Evolutionary conservation across 1,139 yeast genomes (phyloP), one percentile per base, ranked within the genome.

Genomic region (Debaryomyces sp.): DNA sequence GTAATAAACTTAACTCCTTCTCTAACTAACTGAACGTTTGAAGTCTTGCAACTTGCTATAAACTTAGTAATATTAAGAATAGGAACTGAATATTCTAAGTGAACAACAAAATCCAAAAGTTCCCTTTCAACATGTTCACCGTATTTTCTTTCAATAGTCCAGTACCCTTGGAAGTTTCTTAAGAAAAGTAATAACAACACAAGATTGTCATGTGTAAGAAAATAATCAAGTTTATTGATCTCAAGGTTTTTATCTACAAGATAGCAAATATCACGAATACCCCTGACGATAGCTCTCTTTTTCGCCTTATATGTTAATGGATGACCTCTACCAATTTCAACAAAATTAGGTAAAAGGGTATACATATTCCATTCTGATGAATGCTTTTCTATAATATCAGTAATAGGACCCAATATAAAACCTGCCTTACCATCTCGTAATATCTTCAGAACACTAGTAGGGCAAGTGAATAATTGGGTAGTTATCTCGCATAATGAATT

Each of bases 71-170:
- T 68, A 15, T 69, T 71, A 43, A 81, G 71, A 9, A 83, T 59
- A 4, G 80, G 77, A 1, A 77, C 66, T 0, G 83, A 78, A 47
- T 73, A 75, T 49, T 75, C 76, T 45, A 73, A 62, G 57, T 80
- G 84, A 6, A 75, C 65, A n/a, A 71, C 70, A 58, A 73, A 84
- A 50, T 77, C 78, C 39, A 70, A 67, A 36, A 73, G 68, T 58
- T 86, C 90, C 45, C 71, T 71, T 48, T 80, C 80, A 18, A 86
- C 88, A 66, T 87, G 94, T 6, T 83, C 87, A 13, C 91, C 94
- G 42, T 73, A 73, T 55, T 84, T 84, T 50, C 90, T 74, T 46
- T 64, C 69, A 34, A 85, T 64, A 21, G 77, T 71, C 74, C 81
- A 80, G 41, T 78, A 79, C 13, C 84, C 84, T 57, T 86, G 88